Conservation (phyloP, 768 basidiomycete species). For the Suillus weaverae region DNA sequence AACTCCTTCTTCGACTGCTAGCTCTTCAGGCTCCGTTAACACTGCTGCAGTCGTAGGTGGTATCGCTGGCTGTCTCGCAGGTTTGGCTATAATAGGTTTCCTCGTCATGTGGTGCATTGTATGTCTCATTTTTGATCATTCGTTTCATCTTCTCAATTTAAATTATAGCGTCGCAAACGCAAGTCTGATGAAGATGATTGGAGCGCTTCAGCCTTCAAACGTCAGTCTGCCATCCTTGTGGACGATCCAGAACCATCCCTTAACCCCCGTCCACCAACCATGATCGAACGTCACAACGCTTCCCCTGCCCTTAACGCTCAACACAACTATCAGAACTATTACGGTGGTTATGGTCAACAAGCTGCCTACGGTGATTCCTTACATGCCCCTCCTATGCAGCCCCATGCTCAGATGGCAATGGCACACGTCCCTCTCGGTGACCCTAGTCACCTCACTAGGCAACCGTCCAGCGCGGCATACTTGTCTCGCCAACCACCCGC, state of each 20-base stretch:
- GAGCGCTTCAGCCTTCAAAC: conserved; percentile 57
- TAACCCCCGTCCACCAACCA: conserved; percentile 62
- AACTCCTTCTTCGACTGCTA: conserved; percentile 33
- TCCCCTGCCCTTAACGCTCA: conserved; percentile 30
- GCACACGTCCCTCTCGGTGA: conserved; percentile 28
- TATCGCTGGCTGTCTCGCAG: conserved; percentile 47
- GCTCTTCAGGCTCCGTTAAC: conserved; percentile 36
- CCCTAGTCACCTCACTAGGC: conserved; percentile 23
- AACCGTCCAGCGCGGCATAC: conserved; percentile 23
- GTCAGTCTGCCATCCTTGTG: conserved; percentile 60
- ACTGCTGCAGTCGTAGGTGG: conserved; percentile 38
- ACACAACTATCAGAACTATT: conserved; percentile 23
- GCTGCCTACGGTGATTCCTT: conserved; percentile 19
- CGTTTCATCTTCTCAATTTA: conserved; percentile 10
- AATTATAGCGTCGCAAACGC: conserved; percentile 42
- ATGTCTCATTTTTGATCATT: conserved; percentile 17
- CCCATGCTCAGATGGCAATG: conserved; percentile 22
- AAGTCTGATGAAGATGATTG: conserved; percentile 44
- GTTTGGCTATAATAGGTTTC: conserved; percentile 39
- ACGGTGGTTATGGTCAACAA: conserved; percentile 27
- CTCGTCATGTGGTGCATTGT: conserved; percentile 50
- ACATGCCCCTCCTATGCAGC: conserved; percentile 21
- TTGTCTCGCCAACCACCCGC: conserved; percentile 22
- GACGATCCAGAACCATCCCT: conserved; percentile 47
- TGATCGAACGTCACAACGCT: conserved; percentile 53